These are phyloP conservation scores for Epichloe festucae DNA, from an alignment of 2,329 filamentous ascomycete species.

Conservation along the genomic window DNA sequence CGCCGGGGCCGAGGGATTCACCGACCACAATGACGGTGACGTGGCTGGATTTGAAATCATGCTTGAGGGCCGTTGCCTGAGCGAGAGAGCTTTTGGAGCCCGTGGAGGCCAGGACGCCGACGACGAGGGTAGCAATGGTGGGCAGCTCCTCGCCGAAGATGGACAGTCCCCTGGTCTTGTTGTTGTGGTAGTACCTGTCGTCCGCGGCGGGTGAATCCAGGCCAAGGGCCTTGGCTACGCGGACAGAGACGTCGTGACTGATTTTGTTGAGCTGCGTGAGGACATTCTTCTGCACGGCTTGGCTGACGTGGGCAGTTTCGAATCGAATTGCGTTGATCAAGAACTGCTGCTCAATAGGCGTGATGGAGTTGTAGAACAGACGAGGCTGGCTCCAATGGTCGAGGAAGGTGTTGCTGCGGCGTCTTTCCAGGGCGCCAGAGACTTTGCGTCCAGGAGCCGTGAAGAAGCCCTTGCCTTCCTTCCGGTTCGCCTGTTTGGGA, in stretches of 20 bases:
- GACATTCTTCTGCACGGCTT: conserved; percentile 50
- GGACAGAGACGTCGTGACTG: conserved; percentile 51
- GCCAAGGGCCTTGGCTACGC: conserved; percentile 50
- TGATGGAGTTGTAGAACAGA: conserved; percentile 62
- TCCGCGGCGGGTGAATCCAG: conserved; percentile 46
- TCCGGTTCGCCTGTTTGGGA: conserved; percentile 54
- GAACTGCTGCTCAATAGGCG: conserved; percentile 53
- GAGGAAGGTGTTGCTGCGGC: conserved; percentile 49
- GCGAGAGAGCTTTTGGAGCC: conserved; percentile 28
- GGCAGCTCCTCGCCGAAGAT: conserved; percentile 45
- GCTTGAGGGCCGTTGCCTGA: conserved; percentile 36
- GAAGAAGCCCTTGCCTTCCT: conserved; percentile 54
- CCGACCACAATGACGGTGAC: conserved; percentile 48
- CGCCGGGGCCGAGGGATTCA: conserved; percentile 39
- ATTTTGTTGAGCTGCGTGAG: conserved; percentile 56
- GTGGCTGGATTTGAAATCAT: conserved; percentile 33
- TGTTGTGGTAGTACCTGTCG: conserved; percentile 53
- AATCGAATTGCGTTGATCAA: conserved; percentile 62
- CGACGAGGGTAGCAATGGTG: conserved; percentile 47
- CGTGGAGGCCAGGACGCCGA: conserved; percentile 46
- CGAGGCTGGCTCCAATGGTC: conserved; percentile 62
- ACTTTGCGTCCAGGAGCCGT: conserved; percentile 44
- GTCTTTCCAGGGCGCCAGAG: conserved; percentile 41
- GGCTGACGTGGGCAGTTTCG: conserved; percentile 49
- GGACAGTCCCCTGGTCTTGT: conserved; percentile 48